A percentile compares a stretch with the other conserved stretches of the same genome.
Evolutionary conservation across 805 yeast species (phyloP).

Genomic region (Kluyveromyces dobzhanskii): DNA sequence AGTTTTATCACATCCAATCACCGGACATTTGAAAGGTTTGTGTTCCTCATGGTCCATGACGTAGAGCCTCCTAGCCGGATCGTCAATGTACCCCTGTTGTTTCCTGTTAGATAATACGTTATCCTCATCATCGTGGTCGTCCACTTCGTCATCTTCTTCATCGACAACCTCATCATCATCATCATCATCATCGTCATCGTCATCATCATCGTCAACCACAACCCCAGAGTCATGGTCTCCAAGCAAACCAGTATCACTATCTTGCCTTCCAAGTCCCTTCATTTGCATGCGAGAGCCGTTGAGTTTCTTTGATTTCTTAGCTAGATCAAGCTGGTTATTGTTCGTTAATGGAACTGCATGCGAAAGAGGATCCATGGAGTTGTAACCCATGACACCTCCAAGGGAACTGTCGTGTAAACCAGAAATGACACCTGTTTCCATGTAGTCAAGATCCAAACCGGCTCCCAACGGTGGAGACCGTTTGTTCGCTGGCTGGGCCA

Average conservation of each 20-base stretch:
- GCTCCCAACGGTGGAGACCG: background rate
- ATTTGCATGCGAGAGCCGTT: background rate
- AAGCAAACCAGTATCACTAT: background rate
- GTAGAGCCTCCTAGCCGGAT: slow-evolving; percentile 90
- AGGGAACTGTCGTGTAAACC: slow-evolving; percentile 20
- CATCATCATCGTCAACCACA: slow-evolving; percentile 1
- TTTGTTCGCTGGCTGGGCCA: slow-evolving; percentile 1
- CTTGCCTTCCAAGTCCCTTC: background rate
- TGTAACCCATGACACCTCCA: slow-evolving; percentile 48
- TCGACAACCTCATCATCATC: slow-evolving; percentile 1
- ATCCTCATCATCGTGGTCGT: slow-evolving; percentile 9
- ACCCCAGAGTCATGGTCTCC: slow-evolving; percentile 1
- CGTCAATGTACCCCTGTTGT: slow-evolving; percentile 76
- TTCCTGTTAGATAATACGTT: slow-evolving; percentile 7
- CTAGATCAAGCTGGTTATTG: background rate
- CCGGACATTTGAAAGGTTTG: slow-evolving; percentile 96
- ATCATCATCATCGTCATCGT: slow-evolving; percentile 2
- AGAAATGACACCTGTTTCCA: slow-evolving; percentile 1
- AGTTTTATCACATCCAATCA: slow-evolving; percentile 94
- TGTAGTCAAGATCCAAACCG: slow-evolving; percentile 2
- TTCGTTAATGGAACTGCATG: background rate
- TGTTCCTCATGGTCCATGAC: slow-evolving; percentile 88
- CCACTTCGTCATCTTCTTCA: slow-evolving; percentile 20
- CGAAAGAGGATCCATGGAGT: slow-evolving; percentile 1
- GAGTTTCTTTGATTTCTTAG: slow-evolving; percentile 1